Percentiles rank a stretch among this genome's conserved stretches.
Evolutionary conservation across 78 protist genomes (phyloP).

Genomic region (Acrasis kona): DNA sequence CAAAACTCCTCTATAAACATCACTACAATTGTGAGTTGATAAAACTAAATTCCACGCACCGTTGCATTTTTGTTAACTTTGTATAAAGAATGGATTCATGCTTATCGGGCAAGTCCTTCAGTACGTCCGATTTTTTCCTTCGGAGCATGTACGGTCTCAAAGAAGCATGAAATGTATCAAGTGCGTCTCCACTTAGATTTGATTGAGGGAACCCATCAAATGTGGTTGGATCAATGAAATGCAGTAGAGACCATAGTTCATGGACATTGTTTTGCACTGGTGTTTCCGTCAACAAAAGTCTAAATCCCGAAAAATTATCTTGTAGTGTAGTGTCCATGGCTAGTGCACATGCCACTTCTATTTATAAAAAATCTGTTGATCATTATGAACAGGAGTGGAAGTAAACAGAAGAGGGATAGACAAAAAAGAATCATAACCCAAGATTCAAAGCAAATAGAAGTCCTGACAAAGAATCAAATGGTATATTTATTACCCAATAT

Average conservation of each 20-base stretch:
- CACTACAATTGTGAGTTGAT: too few species aligned
- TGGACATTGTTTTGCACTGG: slow-evolving; percentile 82
- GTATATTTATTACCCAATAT: too few species aligned
- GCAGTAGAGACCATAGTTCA: slow-evolving; percentile 76
- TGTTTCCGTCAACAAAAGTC: slow-evolving; percentile 77
- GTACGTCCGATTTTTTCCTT: slow-evolving; percentile 13
- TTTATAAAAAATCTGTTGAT: too few species aligned
- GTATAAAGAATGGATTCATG: background rate
- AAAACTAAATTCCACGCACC: too few species aligned
- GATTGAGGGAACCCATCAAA: slow-evolving; percentile 31
- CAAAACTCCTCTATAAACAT: background rate
- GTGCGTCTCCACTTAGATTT: background rate
- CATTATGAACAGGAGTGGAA: too few species aligned
- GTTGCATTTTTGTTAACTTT: background rate
- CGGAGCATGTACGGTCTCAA: slow-evolving; percentile 32
- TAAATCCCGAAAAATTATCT: too few species aligned
- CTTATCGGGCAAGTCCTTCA: background rate
- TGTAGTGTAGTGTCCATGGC: too few species aligned
- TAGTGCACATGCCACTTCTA: too few species aligned
- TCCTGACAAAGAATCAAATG: too few species aligned
- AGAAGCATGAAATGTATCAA: background rate
- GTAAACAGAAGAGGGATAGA: too few species aligned
- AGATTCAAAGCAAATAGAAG: too few species aligned
- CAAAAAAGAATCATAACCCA: too few species aligned
- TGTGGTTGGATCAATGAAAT: slow-evolving; percentile 64